Conservation (phyloP, 1,139 yeast species). For the Hanseniaspora gamundiae region DNA sequence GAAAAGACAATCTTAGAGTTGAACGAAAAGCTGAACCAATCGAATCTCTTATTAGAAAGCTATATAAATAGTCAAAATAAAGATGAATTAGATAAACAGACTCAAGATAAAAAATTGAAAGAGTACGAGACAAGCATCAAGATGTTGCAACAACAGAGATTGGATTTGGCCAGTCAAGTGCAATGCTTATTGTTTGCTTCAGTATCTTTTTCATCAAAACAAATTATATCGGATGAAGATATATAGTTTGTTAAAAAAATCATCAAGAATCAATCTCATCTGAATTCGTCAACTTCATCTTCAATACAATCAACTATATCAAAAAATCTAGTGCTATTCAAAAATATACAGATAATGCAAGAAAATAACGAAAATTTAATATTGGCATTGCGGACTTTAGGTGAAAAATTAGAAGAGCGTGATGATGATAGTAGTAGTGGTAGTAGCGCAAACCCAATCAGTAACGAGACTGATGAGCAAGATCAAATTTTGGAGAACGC, state of each 20-base stretch:
- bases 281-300: conserved; percentile 32
- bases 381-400: conserved; percentile 54
- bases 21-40: conserved; percentile 41
- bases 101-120: conserved; percentile 28
- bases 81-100: conserved; percentile 8
- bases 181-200: conserved; percentile 44
- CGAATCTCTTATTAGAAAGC: conserved; percentile 35
- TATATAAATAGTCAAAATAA: conserved; percentile 28
- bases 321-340: conserved; percentile 61
- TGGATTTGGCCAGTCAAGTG: conserved; percentile 71
- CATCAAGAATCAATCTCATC: conserved; percentile 20
- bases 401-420: conserved; percentile 50
- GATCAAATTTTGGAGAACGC: conserved; percentile 62
- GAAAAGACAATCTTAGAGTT: conserved; percentile 38
- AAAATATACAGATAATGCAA: conserved; percentile 54
- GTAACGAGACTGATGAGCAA: no score
- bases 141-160: conserved; percentile 42
- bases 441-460: no score
- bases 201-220: conserved; percentile 46
- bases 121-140: conserved; percentile 29
- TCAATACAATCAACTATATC: conserved; percentile 55
- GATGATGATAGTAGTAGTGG: conserved; percentile 32
- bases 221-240: conserved; percentile 32
- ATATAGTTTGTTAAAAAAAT: conserved; percentile 30
- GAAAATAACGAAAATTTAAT: conserved; percentile 63